Conservation (phyloP, 345 rosid genomes). For the Conringia planisiliqua region DNA sequence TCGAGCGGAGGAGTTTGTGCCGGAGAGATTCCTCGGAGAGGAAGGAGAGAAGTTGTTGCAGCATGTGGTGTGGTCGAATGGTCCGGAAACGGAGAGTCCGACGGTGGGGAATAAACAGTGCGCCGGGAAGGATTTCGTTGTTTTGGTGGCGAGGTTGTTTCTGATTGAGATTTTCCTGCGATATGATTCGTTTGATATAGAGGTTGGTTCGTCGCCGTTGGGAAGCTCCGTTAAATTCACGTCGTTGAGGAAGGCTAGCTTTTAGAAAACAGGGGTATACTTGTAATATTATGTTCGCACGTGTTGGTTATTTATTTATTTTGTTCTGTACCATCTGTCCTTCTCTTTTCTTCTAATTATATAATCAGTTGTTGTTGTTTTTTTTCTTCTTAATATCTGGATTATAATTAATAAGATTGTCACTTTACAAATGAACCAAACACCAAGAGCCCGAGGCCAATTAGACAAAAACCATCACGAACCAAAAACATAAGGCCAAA, state of each 20-base stretch:
- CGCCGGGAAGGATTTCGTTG: conserved; percentile 86
- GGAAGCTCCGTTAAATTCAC: conserved; percentile 56
- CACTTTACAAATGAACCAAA: too few species aligned
- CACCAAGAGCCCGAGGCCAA: too few species aligned
- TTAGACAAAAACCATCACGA: too few species aligned
- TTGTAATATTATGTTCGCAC: conserved; percentile 9
- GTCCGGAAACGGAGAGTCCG: conserved; percentile 68
- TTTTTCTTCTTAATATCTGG: too few species aligned
- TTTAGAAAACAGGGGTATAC: conserved; percentile 38
- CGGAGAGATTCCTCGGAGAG: conserved; percentile 72
- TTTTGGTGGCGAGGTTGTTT: conserved; percentile 61
- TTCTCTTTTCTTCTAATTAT: background rate
- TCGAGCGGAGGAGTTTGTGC: conserved; percentile 63
- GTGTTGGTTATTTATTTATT: background rate
- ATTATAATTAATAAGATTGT: too few species aligned
- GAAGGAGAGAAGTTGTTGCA: conserved; percentile 61
- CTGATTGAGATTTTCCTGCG: conserved; percentile 74
- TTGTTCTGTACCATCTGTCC: background rate
- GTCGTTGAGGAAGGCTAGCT: conserved; percentile 60
- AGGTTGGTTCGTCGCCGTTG: conserved; percentile 46
- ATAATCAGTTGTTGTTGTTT: background rate
- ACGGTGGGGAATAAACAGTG: conserved; percentile 73
- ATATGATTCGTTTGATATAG: conserved; percentile 75
- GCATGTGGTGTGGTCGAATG: conserved; percentile 94
- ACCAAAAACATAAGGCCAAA: too few species aligned